Evolutionary conservation across 495 filamentous ascomycete species (phyloP).

Genomic region (Chlorociboria aeruginascens): DNA sequence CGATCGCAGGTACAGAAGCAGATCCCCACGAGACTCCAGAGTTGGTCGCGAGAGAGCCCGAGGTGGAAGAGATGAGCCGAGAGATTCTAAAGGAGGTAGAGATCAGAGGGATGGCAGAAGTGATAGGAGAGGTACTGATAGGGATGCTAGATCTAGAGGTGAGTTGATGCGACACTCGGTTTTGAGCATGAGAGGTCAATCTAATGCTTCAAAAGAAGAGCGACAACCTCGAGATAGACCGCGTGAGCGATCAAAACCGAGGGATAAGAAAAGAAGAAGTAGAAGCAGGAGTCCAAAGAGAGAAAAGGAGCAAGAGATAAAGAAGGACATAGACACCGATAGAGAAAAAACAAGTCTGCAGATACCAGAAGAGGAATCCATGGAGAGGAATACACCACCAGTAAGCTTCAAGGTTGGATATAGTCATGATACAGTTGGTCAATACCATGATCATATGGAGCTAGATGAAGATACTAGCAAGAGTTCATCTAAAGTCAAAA

Average conservation of each 20-base stretch:
- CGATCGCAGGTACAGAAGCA: slow-evolving; percentile 6
- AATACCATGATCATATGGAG: slow-evolving; percentile 19
- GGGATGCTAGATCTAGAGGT: slow-evolving; percentile 3
- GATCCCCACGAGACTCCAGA: slow-evolving; percentile 1
- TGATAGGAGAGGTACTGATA: slow-evolving; percentile 1
- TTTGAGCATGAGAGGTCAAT: slow-evolving; percentile 1
- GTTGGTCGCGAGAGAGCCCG: slow-evolving; percentile 10
- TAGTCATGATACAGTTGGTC: background rate
- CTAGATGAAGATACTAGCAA: slow-evolving; percentile 3
- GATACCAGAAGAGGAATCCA: slow-evolving; percentile 1
- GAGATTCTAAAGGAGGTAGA: slow-evolving; percentile 1
- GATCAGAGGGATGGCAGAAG: background rate
- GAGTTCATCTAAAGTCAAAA: background rate
- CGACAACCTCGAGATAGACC: slow-evolving; percentile 7
- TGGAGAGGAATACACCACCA: slow-evolving; percentile 11
- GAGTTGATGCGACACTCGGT: background rate
- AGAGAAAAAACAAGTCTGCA: background rate
- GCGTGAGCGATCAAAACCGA: slow-evolving; percentile 16
- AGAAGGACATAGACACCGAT: background rate
- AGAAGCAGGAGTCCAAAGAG: slow-evolving; percentile 21
- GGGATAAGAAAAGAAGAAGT: slow-evolving; percentile 21
- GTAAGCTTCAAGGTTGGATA: slow-evolving; percentile 17
- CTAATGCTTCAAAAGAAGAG: slow-evolving; percentile 6
- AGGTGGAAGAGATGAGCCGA: slow-evolving; percentile 8
- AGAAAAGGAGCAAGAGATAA: slow-evolving; percentile 23